A percentile compares a stretch with the other conserved stretches of the same genome.
These are phyloP conservation scores for Thielaviopsis euricoi DNA, from an alignment of 2,329 filamentous ascomycete genomes.

Conservation along the genomic window DNA sequence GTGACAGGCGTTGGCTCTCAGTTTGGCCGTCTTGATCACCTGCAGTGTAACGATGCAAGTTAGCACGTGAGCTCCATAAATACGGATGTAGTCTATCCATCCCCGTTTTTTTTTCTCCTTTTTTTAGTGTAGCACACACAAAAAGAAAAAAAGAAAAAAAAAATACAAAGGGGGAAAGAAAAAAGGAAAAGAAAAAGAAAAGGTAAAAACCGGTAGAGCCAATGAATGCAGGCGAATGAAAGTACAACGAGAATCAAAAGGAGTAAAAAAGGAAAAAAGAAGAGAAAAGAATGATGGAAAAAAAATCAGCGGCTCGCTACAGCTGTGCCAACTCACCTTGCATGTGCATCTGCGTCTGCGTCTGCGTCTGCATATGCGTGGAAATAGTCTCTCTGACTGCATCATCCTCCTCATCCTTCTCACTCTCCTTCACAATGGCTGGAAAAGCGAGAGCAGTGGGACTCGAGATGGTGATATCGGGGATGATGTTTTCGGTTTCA, in stretches of 20 bases:
- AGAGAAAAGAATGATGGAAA: too few relatives aligned
- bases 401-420: neutral
- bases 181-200: neutral
- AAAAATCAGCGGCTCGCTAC: neutral
- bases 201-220: neutral
- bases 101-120: neutral
- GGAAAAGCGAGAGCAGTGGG: neutral
- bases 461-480: too few relatives aligned
- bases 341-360: neutral
- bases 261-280: neutral
- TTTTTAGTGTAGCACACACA: neutral
- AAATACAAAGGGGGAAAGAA: neutral
- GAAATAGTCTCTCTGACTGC: neutral
- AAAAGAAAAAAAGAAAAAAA: neutral
- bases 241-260: neutral
- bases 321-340: neutral
- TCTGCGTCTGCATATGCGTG: neutral
- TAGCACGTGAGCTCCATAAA: neutral
- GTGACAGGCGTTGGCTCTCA: neutral
- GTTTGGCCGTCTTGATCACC: neutral
- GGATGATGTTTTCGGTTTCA: too few relatives aligned
- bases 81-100: neutral
- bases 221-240: neutral
- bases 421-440: neutral
- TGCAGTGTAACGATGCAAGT: neutral